Conservation (phyloP, 1,139 yeast species). For the Hyphopichia fennica region DNA sequence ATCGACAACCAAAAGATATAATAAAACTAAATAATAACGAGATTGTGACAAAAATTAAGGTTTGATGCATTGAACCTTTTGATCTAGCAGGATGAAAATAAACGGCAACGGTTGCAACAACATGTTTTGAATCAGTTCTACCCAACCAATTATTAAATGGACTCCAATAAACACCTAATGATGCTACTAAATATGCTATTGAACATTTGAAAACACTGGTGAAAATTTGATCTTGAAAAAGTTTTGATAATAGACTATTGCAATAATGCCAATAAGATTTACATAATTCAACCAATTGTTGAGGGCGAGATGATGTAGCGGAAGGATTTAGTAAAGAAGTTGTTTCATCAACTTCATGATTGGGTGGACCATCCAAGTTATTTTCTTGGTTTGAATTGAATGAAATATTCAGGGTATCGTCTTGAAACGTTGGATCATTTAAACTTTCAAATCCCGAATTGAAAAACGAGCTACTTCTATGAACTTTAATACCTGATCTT, state of each 20-base stretch:
- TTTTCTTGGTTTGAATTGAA: neutral
- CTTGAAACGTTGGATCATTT: conserved; percentile 5
- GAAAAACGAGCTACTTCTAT: conserved; percentile 28
- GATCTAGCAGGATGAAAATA: conserved; percentile 84
- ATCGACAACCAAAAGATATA: conserved; percentile 56
- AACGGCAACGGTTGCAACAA: conserved; percentile 79
- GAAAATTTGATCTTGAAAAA: conserved; percentile 17
- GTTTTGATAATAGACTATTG: neutral
- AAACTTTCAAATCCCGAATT: conserved; percentile 19
- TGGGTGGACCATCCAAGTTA: conserved; percentile 5
- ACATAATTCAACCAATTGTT: neutral
- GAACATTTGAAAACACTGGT: conserved; percentile 61
- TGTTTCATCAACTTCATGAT: neutral
- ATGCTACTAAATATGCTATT: conserved; percentile 69
- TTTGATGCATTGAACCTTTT: conserved; percentile 79
- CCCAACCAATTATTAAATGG: conserved; percentile 60
- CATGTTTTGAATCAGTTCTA: conserved; percentile 71
- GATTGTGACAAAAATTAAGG: conserved; percentile 58
- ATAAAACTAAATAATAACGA: conserved; percentile 58
- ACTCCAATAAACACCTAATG: conserved; percentile 71
- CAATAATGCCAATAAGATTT: neutral
- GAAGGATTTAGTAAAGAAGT: neutral
- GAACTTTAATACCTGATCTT: conserved; percentile 41
- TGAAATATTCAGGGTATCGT: neutral
- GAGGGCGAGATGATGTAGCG: neutral